phyloP scores from a whole-genome alignment of 345 rosid genomes.

The Lumnitzera racemosa region DNA sequence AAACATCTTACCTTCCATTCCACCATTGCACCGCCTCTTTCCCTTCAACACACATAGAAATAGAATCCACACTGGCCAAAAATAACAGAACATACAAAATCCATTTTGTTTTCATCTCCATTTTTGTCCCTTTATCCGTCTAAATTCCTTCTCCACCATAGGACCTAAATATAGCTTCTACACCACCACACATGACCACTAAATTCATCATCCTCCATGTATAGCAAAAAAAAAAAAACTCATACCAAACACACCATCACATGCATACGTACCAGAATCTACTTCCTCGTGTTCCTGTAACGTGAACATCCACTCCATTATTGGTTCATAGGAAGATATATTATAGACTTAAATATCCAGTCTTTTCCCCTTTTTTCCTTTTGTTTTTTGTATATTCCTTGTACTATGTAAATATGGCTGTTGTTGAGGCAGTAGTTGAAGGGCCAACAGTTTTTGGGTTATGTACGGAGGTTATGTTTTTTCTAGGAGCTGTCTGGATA shows the following conservation, averaged over 20 bases:
- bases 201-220: no score
- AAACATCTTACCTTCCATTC: no score
- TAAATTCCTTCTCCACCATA: no score
- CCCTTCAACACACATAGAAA: background rate
- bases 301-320: no score
- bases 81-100: background rate
- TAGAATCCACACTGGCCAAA: background rate
- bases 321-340: no score
- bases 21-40: background rate
- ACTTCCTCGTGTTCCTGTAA: no score
- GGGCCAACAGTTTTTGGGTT: slow-evolving; percentile 13
- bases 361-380: background rate
- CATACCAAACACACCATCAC: no score
- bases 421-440: slow-evolving; percentile 6
- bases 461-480: slow-evolving; percentile 12
- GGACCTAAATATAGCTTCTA: no score
- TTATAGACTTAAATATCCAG: no score
- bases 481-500: slow-evolving; percentile 35
- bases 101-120: background rate
- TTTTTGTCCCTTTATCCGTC: background rate
- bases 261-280: no score
- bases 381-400: background rate
- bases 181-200: no score
- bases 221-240: no score
- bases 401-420: slow-evolving; percentile 1